Evolutionary conservation across 805 yeast species (phyloP).

Genomic region (Sugiyamaella lignohabitans): DNA sequence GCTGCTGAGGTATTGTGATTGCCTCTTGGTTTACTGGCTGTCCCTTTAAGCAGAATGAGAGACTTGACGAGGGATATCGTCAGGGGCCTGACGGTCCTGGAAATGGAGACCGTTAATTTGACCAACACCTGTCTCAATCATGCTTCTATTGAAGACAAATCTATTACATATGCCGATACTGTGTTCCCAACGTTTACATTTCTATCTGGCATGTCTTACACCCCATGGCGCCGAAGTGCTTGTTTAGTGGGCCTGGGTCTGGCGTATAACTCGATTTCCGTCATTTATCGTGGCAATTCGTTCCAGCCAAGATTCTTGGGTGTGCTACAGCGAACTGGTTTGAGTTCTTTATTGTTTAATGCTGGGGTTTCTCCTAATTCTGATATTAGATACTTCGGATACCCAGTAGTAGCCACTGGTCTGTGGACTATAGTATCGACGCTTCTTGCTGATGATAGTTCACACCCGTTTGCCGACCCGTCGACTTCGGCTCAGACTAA

Average conservation of each 20-base stretch:
- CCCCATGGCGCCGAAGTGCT: conserved; percentile 16
- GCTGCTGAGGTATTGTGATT: too few relatives aligned
- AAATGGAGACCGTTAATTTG: conserved; percentile 27
- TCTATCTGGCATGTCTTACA: conserved; percentile 25
- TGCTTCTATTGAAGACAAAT: conserved; percentile 21
- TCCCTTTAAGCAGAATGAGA: too few relatives aligned
- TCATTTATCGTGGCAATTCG: conserved; percentile 4
- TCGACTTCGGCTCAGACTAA: conserved; percentile 30
- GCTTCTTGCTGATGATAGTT: conserved; percentile 21
- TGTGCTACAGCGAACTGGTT: conserved; percentile 28
- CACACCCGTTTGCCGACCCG: conserved; percentile 26
- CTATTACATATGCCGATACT: conserved; percentile 27
- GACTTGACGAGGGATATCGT: conserved; percentile 26
- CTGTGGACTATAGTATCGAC: conserved; percentile 27
- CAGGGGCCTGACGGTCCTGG: conserved; percentile 27
- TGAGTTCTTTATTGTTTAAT: conserved; percentile 22
- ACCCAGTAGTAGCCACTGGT: conserved; percentile 23
- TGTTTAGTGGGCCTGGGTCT: conserved; percentile 27
- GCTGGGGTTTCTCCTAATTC: conserved; percentile 9
- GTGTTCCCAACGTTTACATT: conserved; percentile 29
- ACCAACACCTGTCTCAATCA: conserved; percentile 17
- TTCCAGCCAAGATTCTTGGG: conserved; percentile 24
- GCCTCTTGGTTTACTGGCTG: too few relatives aligned
- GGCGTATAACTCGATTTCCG: conserved; percentile 22
- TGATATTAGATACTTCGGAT: conserved; percentile 9